These are phyloP conservation scores for Aciculoconidium aculeatum DNA, from an alignment of 805 yeast species.

Conservation along the genomic window DNA sequence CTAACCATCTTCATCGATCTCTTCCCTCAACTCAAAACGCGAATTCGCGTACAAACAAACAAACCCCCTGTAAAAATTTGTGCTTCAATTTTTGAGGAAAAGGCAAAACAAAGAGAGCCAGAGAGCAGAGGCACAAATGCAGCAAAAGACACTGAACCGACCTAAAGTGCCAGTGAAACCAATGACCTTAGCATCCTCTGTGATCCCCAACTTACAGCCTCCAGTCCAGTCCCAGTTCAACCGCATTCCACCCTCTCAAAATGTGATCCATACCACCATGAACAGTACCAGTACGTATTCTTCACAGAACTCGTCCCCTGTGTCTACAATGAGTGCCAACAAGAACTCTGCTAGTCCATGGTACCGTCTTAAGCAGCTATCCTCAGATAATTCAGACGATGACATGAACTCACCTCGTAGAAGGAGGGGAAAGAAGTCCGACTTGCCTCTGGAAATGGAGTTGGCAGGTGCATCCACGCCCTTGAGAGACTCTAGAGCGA, in stretches of 20 bases:
- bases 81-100: no score
- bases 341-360: conserved; percentile 5
- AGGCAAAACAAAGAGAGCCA: no score
- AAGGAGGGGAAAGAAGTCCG: background rate
- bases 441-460: conserved; percentile 6
- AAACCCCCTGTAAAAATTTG: no score
- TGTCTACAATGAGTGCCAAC: conserved; percentile 1
- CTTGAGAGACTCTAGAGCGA: conserved; percentile 8
- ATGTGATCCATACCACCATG: conserved; percentile 2
- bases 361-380: conserved; percentile 8
- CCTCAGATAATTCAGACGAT: conserved; percentile 8
- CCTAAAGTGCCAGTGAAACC: no score
- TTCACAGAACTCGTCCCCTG: conserved; percentile 2
- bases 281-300: conserved; percentile 4
- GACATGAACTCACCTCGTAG: conserved; percentile 4
- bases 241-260: conserved; percentile 4
- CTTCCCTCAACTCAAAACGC: no score
- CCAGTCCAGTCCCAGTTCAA: conserved; percentile 6
- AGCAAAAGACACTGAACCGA: no score
- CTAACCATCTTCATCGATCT: no score
- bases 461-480: conserved; percentile 22
- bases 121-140: no score
- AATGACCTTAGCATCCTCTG: no score
- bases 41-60: no score
- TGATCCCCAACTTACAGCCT: conserved; percentile 10